phyloP scores from a whole-genome alignment of 1,139 yeast genomes.

The Pichia sp. region DNA sequence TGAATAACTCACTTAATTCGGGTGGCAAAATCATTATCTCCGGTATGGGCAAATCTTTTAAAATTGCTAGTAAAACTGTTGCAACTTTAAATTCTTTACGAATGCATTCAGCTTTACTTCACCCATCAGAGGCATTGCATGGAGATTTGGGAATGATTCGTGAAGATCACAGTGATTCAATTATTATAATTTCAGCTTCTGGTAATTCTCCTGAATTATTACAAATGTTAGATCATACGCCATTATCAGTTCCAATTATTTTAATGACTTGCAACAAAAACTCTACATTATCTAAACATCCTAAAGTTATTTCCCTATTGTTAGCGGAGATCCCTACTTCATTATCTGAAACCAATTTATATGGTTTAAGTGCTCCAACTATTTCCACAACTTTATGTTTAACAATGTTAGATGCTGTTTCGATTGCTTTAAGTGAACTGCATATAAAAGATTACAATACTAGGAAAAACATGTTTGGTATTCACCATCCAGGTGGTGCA shows the following conservation, averaged over 20 bases:
- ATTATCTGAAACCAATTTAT: constrained; percentile 56
- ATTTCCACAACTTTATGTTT: constrained; percentile 73
- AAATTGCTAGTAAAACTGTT: constrained; percentile 69
- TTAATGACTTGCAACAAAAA: constrained; percentile 56
- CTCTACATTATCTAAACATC: constrained; percentile 42
- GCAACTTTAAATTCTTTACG: constrained; percentile 81
- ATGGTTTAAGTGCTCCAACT: constrained; percentile 87
- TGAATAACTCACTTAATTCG: constrained; percentile 43
- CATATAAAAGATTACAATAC: constrained; percentile 49
- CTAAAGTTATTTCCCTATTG: constrained; percentile 44
- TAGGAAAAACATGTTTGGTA: constrained; percentile 54
- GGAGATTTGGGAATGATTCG: constrained; percentile 78
- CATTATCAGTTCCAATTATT: constrained; percentile 47
- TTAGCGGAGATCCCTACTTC: constrained; percentile 57
- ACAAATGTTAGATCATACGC: constrained; percentile 52
- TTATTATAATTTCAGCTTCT: constrained; percentile 68
- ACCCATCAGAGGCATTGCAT: constrained; percentile 85
- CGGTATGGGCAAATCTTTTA: constrained; percentile 82
- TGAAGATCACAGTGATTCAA: constrained; percentile 48
- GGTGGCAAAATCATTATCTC: constrained; percentile 68
- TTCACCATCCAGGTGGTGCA: constrained; percentile 87
- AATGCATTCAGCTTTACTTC: constrained; percentile 59
- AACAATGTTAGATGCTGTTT: constrained; percentile 72
- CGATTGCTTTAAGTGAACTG: constrained; percentile 66
- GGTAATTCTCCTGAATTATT: constrained; percentile 80